Percentiles rank a stretch among this genome's conserved stretches.
These are phyloP conservation scores for Cyclanthera cordifolia DNA, from an alignment of 306 rosid genomes.

Conservation along the genomic window DNA sequence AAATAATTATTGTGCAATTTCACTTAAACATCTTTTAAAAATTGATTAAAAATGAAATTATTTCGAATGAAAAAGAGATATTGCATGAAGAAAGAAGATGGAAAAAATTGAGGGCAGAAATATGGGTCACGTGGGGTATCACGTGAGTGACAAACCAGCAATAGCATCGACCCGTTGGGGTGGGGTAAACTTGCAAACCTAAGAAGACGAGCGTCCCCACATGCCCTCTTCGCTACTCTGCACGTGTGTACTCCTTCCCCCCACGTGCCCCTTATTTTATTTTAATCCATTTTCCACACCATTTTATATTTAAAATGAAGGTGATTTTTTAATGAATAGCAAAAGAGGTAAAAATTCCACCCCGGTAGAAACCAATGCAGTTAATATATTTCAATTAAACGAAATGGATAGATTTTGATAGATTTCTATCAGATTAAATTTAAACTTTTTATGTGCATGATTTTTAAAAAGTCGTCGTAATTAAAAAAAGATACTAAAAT, in stretches of 20 bases:
- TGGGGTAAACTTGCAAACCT: conserved; percentile 3
- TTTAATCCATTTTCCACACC: background rate
- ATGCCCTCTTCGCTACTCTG: background rate
- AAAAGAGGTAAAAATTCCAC: no score
- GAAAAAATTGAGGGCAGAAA: background rate
- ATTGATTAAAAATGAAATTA: background rate
- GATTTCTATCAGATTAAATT: no score
- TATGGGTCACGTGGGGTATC: conserved; percentile 16
- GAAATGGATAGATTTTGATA: no score
- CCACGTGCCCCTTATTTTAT: background rate
- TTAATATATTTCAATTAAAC: no score
- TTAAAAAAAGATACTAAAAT: no score
- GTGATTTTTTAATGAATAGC: no score
- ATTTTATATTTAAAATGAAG: no score
- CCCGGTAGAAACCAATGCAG: no score
- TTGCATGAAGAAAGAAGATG: background rate
- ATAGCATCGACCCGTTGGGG: conserved; percentile 8
- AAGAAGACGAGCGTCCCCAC: conserved; percentile 1
- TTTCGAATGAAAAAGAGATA: background rate
- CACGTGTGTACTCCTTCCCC: background rate
- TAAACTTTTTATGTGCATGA: no score
- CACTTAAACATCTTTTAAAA: no score
- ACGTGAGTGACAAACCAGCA: conserved; percentile 17
- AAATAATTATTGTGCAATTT: no score
- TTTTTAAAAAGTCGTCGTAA: no score